Conservation (phyloP, 2,329 filamentous ascomycete genomes). For the Fusarium tricinctum region DNA sequence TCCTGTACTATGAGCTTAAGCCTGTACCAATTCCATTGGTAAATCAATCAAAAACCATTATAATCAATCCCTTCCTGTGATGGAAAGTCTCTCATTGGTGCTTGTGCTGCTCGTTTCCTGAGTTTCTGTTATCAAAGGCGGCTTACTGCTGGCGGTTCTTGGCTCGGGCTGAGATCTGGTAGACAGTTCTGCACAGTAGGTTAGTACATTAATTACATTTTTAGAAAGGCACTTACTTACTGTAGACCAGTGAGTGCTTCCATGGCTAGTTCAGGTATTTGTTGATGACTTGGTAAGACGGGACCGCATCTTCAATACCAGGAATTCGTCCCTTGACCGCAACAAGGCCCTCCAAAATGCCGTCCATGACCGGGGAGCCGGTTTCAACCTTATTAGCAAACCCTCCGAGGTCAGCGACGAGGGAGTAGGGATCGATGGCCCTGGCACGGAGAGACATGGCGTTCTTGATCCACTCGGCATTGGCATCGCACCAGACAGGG, state of each 20-base stretch:
- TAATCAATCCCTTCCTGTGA: neutral
- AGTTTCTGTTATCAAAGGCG: too few species aligned
- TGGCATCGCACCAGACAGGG: neutral
- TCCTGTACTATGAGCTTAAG: neutral
- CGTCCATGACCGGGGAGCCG: neutral
- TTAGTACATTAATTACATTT: too few species aligned
- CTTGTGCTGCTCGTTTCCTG: too few species aligned
- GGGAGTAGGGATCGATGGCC: neutral
- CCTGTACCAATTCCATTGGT: neutral
- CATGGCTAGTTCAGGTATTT: too few species aligned
- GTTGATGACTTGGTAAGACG: too few species aligned
- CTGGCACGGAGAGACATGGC: neutral
- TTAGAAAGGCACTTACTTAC: too few species aligned
- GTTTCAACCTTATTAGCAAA: accelerated
- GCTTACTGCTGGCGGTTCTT: too few species aligned
- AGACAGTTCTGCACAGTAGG: too few species aligned
- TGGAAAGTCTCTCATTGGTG: neutral
- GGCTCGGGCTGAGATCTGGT: too few species aligned
- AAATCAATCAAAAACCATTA: neutral
- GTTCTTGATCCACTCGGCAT: neutral
- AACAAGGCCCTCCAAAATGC: neutral
- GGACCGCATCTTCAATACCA: neutral
- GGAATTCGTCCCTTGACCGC: neutral
- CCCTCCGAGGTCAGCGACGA: neutral
- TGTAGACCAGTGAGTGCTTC: too few species aligned